These are phyloP conservation scores for Boletus edulis DNA, from an alignment of 768 basidiomycete genomes.

Conservation along the genomic window DNA sequence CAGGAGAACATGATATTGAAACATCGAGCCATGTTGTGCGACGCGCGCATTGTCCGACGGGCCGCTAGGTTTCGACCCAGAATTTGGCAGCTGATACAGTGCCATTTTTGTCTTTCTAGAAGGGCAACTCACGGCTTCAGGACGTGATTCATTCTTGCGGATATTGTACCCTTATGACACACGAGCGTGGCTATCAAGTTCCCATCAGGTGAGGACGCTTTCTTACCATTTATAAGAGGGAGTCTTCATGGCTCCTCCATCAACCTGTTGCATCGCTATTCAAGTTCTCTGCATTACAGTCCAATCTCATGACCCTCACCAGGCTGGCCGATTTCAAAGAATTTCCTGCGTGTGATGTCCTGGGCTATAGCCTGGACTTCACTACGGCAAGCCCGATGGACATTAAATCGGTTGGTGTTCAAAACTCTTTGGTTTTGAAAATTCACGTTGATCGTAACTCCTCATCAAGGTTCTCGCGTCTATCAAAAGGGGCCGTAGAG, in stretches of 20 bases:
- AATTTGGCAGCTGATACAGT: too few species aligned
- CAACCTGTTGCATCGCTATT: too few species aligned
- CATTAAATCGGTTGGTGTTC: neutral
- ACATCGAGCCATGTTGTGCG: too few species aligned
- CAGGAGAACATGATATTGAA: too few species aligned
- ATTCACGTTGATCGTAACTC: neutral
- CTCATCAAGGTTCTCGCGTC: neutral
- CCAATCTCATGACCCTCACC: neutral
- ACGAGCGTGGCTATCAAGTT: too few species aligned
- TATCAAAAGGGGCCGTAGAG: neutral
- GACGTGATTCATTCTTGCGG: too few species aligned
- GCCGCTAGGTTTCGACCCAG: too few species aligned
- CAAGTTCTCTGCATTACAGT: neutral
- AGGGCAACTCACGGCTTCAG: too few species aligned
- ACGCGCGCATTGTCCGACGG: too few species aligned
- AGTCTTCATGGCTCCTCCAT: too few species aligned
- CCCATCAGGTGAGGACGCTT: neutral
- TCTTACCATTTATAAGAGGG: neutral
- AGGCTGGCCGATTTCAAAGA: neutral
- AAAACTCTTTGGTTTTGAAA: neutral
- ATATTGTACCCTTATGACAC: too few species aligned
- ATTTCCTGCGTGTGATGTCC: conserved; percentile 1
- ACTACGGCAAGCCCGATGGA: neutral
- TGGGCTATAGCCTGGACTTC: conserved; percentile 6
- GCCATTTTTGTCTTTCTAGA: too few species aligned